Percentiles rank a stretch among this genome's conserved stretches.
Evolutionary conservation across 306 rosid species (phyloP).

Genomic region (Canavalia ensiformis): DNA sequence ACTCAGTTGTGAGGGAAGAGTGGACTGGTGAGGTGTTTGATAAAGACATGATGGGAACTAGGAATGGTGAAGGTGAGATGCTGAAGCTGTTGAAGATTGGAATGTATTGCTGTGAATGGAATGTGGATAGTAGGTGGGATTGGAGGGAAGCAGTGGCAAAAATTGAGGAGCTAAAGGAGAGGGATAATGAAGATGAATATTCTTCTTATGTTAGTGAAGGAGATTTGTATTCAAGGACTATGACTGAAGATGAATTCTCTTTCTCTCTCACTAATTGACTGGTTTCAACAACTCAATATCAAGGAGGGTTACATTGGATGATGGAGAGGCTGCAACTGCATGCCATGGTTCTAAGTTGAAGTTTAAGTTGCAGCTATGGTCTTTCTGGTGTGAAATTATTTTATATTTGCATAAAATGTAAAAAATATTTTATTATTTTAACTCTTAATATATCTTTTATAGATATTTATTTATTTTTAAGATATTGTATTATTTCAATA

Average conservation of each 20-base stretch:
- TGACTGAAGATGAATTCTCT: conserved; percentile 70
- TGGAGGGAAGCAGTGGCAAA: conserved; percentile 64
- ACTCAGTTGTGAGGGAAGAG: conserved; percentile 71
- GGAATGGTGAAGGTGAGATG: conserved; percentile 68
- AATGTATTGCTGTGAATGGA: conserved; percentile 64
- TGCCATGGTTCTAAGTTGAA: no score
- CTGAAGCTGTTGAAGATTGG: conserved; percentile 73
- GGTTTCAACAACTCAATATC: background rate
- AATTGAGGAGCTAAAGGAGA: conserved; percentile 70
- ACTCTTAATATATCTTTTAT: background rate
- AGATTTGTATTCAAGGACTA: conserved; percentile 56
- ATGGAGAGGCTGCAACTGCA: no score
- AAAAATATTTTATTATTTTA: background rate
- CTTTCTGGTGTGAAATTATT: background rate
- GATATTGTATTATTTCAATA: background rate
- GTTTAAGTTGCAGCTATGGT: no score
- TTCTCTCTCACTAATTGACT: conserved; percentile 42
- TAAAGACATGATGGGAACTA: conserved; percentile 53
- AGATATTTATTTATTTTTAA: background rate
- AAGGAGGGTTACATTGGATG: no score
- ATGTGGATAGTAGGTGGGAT: conserved; percentile 65
- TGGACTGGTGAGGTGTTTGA: conserved; percentile 86
- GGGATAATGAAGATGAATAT: conserved; percentile 56
- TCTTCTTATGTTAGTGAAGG: conserved; percentile 67
- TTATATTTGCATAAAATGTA: background rate